These are phyloP conservation scores for Corymbia maculata DNA, from an alignment of 345 rosid species.

Conservation along the genomic window DNA sequence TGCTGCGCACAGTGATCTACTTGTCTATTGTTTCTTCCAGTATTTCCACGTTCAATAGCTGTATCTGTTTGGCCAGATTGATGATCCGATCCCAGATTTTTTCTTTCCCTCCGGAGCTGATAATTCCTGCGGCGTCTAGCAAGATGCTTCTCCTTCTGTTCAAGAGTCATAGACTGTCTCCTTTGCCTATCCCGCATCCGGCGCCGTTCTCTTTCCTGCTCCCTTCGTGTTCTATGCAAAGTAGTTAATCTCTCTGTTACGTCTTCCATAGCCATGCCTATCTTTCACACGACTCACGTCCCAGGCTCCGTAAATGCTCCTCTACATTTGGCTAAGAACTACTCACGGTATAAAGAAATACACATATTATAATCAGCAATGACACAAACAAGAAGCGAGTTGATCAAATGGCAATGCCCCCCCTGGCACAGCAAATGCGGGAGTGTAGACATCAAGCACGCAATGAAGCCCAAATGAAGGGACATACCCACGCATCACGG, in stretches of 20 bases:
- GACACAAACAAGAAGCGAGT: neutral
- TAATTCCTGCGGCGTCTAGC: conserved; percentile 87
- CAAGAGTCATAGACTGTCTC: conserved; percentile 79
- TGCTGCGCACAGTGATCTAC: conserved; percentile 18
- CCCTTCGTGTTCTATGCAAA: conserved; percentile 37
- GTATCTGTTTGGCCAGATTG: conserved; percentile 12
- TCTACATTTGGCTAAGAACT: neutral
- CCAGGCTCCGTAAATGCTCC: neutral
- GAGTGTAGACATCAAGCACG: neutral
- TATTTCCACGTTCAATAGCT: conserved; percentile 1
- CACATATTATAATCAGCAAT: neutral
- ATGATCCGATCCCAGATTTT: conserved; percentile 21
- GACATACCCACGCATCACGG: neutral
- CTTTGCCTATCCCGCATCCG: conserved; percentile 80
- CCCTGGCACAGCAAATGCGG: neutral
- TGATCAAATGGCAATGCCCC: neutral
- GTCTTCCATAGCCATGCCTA: conserved; percentile 19
- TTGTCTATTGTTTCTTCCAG: conserved; percentile 2
- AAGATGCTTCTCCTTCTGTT: conserved; percentile 83
- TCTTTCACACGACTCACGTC: neutral
- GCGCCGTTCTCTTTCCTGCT: conserved; percentile 75
- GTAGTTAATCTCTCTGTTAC: conserved; percentile 20
- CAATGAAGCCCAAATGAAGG: neutral
- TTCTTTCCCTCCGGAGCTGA: conserved; percentile 65
- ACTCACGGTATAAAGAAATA: neutral